Conservation (phyloP, 495 filamentous ascomycete species). For the Melanomma pulvis-pyrius region DNA sequence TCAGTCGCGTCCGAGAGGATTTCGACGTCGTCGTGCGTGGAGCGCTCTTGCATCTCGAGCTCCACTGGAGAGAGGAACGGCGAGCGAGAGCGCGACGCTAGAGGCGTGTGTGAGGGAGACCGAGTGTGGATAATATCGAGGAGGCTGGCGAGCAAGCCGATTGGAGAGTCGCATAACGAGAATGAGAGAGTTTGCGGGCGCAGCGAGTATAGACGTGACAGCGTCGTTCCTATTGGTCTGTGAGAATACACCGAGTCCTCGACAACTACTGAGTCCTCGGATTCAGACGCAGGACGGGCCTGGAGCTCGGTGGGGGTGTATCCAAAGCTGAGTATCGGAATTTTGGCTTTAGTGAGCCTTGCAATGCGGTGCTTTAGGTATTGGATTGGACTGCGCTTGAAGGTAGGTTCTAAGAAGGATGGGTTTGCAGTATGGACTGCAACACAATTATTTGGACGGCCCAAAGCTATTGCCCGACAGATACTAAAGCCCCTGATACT, state of each 20-base stretch:
- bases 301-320: slow-evolving; percentile 36
- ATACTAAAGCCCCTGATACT: slow-evolving; percentile 46
- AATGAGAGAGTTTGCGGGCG: slow-evolving; percentile 45
- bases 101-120: not conserved
- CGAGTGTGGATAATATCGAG: slow-evolving; percentile 42
- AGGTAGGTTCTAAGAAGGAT: slow-evolving; percentile 36
- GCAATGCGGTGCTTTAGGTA: slow-evolving; percentile 41
- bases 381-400: slow-evolving; percentile 33
- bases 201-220: slow-evolving; percentile 29
- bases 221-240: slow-evolving; percentile 2
- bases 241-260: slow-evolving; percentile 1
- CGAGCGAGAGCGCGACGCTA: slow-evolving; percentile 20
- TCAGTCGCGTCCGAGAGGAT: not conserved
- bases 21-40: not conserved
- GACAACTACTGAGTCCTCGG: not conserved
- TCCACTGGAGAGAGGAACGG: slow-evolving; percentile 34
- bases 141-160: slow-evolving; percentile 43
- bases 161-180: slow-evolving; percentile 46
- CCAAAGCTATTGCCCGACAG: slow-evolving; percentile 45
- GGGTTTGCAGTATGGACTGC: slow-evolving; percentile 47
- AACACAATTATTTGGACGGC: slow-evolving; percentile 37
- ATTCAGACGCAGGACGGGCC: not conserved
- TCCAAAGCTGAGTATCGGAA: slow-evolving; percentile 41
- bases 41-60: slow-evolving; percentile 19
- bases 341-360: slow-evolving; percentile 31